Evolutionary conservation across 2,329 filamentous ascomycete species (phyloP), one percentile per base, ranked within the genome.

Genomic region (Zalaria obscura): DNA sequence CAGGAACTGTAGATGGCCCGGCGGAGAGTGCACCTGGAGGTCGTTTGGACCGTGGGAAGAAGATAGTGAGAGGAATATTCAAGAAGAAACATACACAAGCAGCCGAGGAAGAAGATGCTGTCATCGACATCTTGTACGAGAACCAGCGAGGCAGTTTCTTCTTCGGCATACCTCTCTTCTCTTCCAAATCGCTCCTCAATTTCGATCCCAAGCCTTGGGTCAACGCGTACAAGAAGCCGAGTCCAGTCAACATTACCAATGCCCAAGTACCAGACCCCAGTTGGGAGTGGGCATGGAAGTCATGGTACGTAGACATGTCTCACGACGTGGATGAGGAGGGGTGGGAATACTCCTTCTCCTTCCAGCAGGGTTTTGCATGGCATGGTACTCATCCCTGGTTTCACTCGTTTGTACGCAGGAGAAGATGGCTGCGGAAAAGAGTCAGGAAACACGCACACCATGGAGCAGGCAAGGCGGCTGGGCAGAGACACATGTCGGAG

Each of bases 301-400:
- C 69, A 34, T 82, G 78, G 77, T 81, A 80, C 55, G 77, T 80
- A 27, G 78, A 82, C 66, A 85, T 73, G 85, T 89, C 67, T n/a
- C 75, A 81, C 2, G 80, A 82, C 45, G 78, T 83, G 7, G 91
- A 96, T 54, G 81, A 89, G 47, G 83, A 89, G 47, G 91, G 91
- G 3, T 98, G 91, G 91, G 82, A 93, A 57, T 98, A 98, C 62
- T 91, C 85, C 10, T 87, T 95, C 57, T 80, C 83, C 49, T 98
- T 96, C 56, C 59, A 60, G 27, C 47, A 68, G 69, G 53, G 53
- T 38, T 48, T 63, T 43, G 57, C 62, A 5, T 98, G 91, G 91
- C 91, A 98, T 60, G 80, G 80, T 3, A 83, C 83, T 11, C 77
- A 81, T 56, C 81, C 77, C 26, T 96, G 89, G 88, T 94, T 86